A percentile compares a stretch with the other conserved stretches of the same genome.
Evolutionary conservation across 2,329 filamentous ascomycete species (phyloP).

Genomic region (Neofusicoccum sp.): DNA sequence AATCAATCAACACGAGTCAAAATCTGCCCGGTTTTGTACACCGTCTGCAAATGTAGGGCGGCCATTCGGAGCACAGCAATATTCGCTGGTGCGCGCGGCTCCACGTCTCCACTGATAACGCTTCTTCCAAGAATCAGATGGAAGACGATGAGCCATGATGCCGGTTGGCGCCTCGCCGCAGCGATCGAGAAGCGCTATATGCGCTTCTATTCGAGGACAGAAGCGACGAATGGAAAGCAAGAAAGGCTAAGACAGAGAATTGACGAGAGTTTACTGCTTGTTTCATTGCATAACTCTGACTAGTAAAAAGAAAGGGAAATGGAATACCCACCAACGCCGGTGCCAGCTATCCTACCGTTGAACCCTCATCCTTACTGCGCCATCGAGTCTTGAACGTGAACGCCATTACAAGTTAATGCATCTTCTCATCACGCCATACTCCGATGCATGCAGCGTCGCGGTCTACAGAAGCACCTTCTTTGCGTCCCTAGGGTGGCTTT

Average conservation of each 20-base stretch:
- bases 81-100: neutral
- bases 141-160: neutral
- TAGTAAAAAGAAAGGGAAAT: neutral
- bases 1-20: conserved; percentile 10
- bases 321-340: conserved; percentile 4
- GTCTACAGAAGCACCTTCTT: conserved; percentile 68
- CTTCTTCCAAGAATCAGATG: neutral
- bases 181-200: neutral
- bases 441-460: conserved; percentile 7
- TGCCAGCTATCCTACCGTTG: neutral
- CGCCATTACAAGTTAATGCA: neutral
- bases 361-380: neutral
- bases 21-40: neutral
- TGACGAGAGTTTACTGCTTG: neutral
- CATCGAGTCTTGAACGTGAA: conserved; percentile 1
- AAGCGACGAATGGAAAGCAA: neutral
- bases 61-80: neutral
- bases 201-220: neutral
- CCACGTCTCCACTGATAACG: neutral
- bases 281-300: conserved; percentile 6
- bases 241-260: neutral
- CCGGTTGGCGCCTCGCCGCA: neutral
- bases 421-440: conserved; percentile 7
- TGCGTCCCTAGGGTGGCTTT: conserved; percentile 78
- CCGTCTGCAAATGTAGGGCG: neutral